Evolutionary conservation across 108 stramenopile species (phyloP), one percentile per base, ranked within the genome.

Genomic region (Pseudonitzschia multiseries): DNA sequence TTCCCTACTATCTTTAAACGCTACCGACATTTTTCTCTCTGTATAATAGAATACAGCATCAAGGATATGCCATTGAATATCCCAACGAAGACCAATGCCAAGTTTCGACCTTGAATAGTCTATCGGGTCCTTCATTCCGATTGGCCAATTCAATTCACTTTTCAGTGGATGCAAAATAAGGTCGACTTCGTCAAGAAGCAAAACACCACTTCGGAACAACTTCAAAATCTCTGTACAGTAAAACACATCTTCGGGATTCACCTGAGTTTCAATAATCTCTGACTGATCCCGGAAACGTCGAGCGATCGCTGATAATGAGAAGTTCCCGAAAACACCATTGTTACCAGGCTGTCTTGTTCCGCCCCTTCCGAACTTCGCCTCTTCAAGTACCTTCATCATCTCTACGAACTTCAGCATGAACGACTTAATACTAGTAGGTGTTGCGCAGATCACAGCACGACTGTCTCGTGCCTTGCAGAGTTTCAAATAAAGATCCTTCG

Each of bases 61-160:
- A 51, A 99, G 74, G 21, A 99, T 70, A 76, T 99, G 98, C 85
- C 96, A 97, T 41, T 97, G 97, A 61, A 97, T 74, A 59, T 96
- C 86, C 99, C 99, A 99, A 29, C 99, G 93, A 17, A 98, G 77
- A 41, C 95, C 95, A 40, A 90, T 73, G 13, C 96, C 96, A 69
- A 96, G 79, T 70, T 91, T 91, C 40, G 86, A 81, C 40, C 90
- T 78, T 2, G 97, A 96, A 72, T 96, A 97, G 85, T 99, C 99
- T 56, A 99, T 97, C 1, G 98, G 97, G 31, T 93, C 83, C 76
- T 99, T 99, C 27, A 86, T 68, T 8, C 99, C 99, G 36, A 98
- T 93, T 9, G 98, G 99, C 97, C 98, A 99, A 82, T 99, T 99
- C 66, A 99, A 84, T 81, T 99, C 99, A 71, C 94, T 96, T 81